Evolutionary conservation across 2,329 filamentous ascomycete species (phyloP).

Genomic region (Microdochium nivale): DNA sequence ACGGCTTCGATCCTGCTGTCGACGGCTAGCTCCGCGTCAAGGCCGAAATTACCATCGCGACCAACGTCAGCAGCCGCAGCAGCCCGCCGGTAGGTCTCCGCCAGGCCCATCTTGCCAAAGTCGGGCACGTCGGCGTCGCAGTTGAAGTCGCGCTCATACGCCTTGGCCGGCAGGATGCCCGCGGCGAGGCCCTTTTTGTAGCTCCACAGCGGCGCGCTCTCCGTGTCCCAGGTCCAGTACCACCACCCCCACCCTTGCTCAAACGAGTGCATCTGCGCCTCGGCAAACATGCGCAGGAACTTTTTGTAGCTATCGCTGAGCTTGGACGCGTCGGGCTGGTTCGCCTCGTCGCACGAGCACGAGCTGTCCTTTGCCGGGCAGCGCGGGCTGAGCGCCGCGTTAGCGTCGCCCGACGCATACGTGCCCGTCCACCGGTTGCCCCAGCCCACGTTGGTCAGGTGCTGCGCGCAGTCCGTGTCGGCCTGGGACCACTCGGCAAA

Average conservation of each 20-base stretch:
- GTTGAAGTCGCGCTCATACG: conserved; percentile 62
- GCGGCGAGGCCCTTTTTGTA: conserved; percentile 72
- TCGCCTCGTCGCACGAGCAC: conserved; percentile 71
- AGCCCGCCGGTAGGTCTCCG: conserved; percentile 27
- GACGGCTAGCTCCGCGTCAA: not conserved
- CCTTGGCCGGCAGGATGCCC: conserved; percentile 70
- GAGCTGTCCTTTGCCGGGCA: conserved; percentile 60
- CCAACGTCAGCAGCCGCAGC: not conserved
- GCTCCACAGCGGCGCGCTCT: conserved; percentile 82
- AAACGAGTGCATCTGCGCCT: conserved; percentile 93
- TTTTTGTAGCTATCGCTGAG: conserved; percentile 73
- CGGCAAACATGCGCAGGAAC: conserved; percentile 82
- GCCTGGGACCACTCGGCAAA: conserved; percentile 97
- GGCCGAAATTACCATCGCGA: conserved; percentile 2
- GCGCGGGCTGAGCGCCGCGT: conserved; percentile 56
- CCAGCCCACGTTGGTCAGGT: conserved; percentile 82
- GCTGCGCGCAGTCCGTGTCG: conserved; percentile 84
- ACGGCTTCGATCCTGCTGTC: not conserved
- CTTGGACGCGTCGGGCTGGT: conserved; percentile 52
- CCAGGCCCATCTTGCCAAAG: conserved; percentile 34
- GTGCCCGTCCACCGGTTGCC: conserved; percentile 92
- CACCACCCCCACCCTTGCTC: conserved; percentile 96
- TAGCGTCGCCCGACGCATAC: conserved; percentile 56
- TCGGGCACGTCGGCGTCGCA: conserved; percentile 51
- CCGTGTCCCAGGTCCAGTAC: conserved; percentile 98